Base-by-base conservation (phyloP, 192 early-diverging fungal genomes). In the Haplosporangium gracile region DNA sequence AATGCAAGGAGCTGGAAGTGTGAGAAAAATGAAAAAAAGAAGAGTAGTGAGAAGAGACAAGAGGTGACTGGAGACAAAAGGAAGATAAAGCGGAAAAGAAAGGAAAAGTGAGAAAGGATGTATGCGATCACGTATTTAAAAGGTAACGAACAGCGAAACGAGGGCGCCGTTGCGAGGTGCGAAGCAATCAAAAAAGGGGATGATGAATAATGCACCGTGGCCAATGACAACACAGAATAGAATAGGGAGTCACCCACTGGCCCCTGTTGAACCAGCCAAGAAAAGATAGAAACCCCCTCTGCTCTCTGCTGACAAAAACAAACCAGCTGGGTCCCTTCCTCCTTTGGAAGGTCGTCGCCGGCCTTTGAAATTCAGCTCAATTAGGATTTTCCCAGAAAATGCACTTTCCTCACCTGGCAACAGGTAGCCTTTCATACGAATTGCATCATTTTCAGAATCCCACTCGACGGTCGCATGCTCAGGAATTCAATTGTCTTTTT, bases 11-110 rank as follows among this genome's bases (percentile, higher is more conserved):
- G 53, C 8, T 45, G 36, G 18, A 55, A 68, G 43, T 20, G 70
- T 34, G 32, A 43, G 15, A 45, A 22, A 20, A 38, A 73, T 26
- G 65, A n/a, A 82, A 51, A 32, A 34, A 39, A 32, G 77, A 77
- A 68, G 72, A 34, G 26, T 38, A 29, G 39, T 24, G 36, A 26
- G 32, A 29, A 20, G 60, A 49, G 72, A 40, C 6, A 36, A 40
- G 42, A 47, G 70, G 36, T 36, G 36, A 36, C 36, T n/a, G n/a
- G n/a, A 36, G 2, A 36, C 1, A 36, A 36, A 36, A 36, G 2
- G 10, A 22, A 70, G 18, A 24, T n/a, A 70, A 78, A 8, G 70
- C 36, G 34, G 39, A 39, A 15, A 34, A 71, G 43, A 26, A 57
- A 26, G n/a, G 57, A 26, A 4, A 60, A n/a, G 32, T n/a, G n/a